Evolutionary conservation across 306 rosid genomes (phyloP), one percentile per base, ranked within the genome.

Genomic region (Styphnolobium japonicum): DNA sequence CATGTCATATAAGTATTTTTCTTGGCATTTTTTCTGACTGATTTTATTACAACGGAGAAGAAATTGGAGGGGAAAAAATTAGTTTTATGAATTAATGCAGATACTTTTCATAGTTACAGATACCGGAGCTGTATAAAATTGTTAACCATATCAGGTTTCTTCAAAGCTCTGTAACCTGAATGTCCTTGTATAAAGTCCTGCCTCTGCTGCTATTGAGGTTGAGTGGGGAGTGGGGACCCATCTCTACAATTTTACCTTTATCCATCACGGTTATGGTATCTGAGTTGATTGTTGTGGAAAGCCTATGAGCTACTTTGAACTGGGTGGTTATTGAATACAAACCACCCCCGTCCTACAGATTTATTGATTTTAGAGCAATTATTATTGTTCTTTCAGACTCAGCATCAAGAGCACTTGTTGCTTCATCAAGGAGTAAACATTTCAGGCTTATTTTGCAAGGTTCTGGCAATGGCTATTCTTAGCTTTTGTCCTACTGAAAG

Each of bases 401-500:
- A 5, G 92, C 90, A 90, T 93, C 97, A 18, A 93, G 92, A 43
- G 97, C 95, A 87, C 98, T 93, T 33, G 98, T 93, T 87, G 98
- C 97, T 90, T 93, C 97, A 46, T 93, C 98, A 3, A 93, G 88
- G 18, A 91, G 93, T 80, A 91, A n/a, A 78, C 51, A 91, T 88
- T 79, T 90, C 76, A 40, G 97, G 98, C 82, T 79, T 89, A 86
- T 93, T 91, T 58, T 88, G 63, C 71, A 93, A 75, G 51, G 98
- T 86, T 87, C 97, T 91, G 58, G 97, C 92, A 70, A 90, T 93
- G 75, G 93, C 98, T 80, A 91, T 85, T 88, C 98, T 91, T 77
- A 91, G 98, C 85, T 91, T 93, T 79, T 93, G 98, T 71, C 97
- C 98, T 39, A 97, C 95, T 36, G 98, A 93, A 58, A 93, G 93